phyloP scores from a whole-genome alignment of 1,284 basidiomycete genomes.

The Cryptococcus hybrid region DNA sequence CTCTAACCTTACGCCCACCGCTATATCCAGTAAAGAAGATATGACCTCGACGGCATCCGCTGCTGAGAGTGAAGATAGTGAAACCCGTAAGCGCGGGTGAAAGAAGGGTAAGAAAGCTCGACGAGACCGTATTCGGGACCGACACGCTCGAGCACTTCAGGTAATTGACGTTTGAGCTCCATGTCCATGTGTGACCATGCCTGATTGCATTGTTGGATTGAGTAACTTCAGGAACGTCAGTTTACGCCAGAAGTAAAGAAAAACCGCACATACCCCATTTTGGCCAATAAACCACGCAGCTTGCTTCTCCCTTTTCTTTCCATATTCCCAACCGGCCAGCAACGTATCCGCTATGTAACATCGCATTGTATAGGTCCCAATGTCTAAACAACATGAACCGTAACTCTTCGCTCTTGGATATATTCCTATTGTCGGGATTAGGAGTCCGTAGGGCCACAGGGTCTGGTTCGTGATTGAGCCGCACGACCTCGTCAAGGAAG shows the following conservation, averaged over 20 bases:
- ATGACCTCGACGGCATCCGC: slow-evolving; percentile 92
- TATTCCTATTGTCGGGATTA: slow-evolving; percentile 68
- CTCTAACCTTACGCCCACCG: slow-evolving; percentile 83
- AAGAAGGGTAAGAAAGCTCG: slow-evolving; percentile 90
- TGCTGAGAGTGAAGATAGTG: slow-evolving; percentile 79
- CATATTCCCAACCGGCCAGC: slow-evolving; percentile 93
- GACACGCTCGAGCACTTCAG: slow-evolving; percentile 79
- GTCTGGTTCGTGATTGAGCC: slow-evolving; percentile 67
- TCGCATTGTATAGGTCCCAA: slow-evolving; percentile 96
- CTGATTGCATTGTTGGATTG: slow-evolving; percentile 89
- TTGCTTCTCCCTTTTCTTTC: slow-evolving; percentile 91
- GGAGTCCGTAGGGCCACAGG: slow-evolving; percentile 25
- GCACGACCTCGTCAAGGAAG: slow-evolving; percentile 84
- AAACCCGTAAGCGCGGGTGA: slow-evolving; percentile 88
- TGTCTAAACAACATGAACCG: slow-evolving; percentile 94
- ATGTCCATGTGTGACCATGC: slow-evolving; percentile 95
- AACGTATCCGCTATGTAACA: slow-evolving; percentile 97
- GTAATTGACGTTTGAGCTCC: slow-evolving; percentile 80
- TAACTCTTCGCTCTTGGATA: slow-evolving; percentile 79
- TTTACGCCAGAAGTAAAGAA: neutral
- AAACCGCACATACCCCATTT: slow-evolving; percentile 83
- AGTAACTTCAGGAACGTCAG: slow-evolving; percentile 61
- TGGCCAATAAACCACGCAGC: slow-evolving; percentile 87
- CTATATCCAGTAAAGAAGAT: slow-evolving; percentile 83
- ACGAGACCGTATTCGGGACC: slow-evolving; percentile 97